Base-by-base conservation (phyloP, 148 eudicot genomes). In the Cornus florida region DNA sequence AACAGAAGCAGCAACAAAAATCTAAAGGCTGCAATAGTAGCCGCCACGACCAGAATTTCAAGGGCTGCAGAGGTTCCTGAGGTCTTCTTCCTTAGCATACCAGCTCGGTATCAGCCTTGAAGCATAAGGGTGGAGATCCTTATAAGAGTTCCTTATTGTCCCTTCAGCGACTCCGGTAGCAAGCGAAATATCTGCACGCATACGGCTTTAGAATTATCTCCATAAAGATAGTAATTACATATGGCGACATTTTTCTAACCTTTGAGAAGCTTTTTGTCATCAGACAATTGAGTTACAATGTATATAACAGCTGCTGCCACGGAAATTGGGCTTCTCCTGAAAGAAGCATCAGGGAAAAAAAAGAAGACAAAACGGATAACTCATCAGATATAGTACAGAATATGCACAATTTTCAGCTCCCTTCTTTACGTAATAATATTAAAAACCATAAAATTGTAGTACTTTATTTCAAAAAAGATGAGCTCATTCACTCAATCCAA, bases 111-210 rank as follows among this genome's bases (percentile, higher is more conserved):
- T 70, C 70, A 83, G 75, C 79, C 75, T 83, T 3, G 75, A 78
- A n/a, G 79, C 20, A 24, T 83, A 82, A 23, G 85, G 82, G 39
- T 70, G 78, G 10, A 83, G 85, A 71, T 83, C 86, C 72, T 70
- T 83, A 64, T 83, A 83, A 0, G 82, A 75, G 75, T 79, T 83
- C 57, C 80, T 64, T 28, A 83, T 79, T 3, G 86, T 83, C 41
- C 80, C 82, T 72, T 83, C 82, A 11, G 86, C 82, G 4, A 83
- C 86, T 17, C 86, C 86, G 0, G 86, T 83, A 39, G 84, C 84
- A 68, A 68, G 41, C 3, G 78, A 82, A 46, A 82, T 78, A 77
- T 77, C 78, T 74, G 82, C 82, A 72, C 53, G 39, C 17, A 68
- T 13, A 31, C 32, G 4, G 41, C 70, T 28, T 68, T 68, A 12